Base-by-base conservation (phyloP, 768 basidiomycete species). In the Panaeolus cyanescens region DNA sequence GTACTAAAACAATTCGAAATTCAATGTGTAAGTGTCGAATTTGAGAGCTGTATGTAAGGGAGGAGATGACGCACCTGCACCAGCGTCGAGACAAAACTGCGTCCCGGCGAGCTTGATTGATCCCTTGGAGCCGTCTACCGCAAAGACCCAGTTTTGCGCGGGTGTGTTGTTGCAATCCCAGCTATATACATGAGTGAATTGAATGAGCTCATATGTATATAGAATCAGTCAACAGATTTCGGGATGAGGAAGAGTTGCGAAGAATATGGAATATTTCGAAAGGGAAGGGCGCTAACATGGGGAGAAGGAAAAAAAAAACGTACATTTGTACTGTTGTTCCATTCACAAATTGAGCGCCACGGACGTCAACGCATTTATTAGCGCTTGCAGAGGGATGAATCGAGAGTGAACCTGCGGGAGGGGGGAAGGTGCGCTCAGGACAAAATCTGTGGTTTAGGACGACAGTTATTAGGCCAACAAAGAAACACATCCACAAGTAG, bases 321-420 rank as follows among this genome's bases (percentile, higher is more conserved):
- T 34, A 71, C 72, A 74, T 69, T 60, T 74, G 72, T 2, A 72
- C 68, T 15, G 66, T 58, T 0, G 70, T 73, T 10, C 69, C 70
- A 54, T 73, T 71, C 3, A 60, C 65, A 31, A 62, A 62, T 15
- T 55, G 50, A 10, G 61, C 66, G n/a, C 68, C 69, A 7, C 69
- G 67, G 7, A 70, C 68, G 55, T 75, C 72, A 20, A 75, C 62
- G 54, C 74, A 72, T 53, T 74, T 74, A 10, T 54, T 42, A 15
- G 30, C 39, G 30, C 64, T 56, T 1, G 59, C 62, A 10, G 60
- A 65, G 9, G 71, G 71, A 54, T 71, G 72, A 30, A 73, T 65
- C 10, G 54, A 53, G 32, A 65, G 64, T 0, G 65, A 54, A n/a
- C 60, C 61, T 22, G 58, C 42, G 15, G 64, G 12, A 4, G 65